Base-by-base conservation (phyloP, 2,329 filamentous ascomycete species). In the Diaporthe humulicola region DNA sequence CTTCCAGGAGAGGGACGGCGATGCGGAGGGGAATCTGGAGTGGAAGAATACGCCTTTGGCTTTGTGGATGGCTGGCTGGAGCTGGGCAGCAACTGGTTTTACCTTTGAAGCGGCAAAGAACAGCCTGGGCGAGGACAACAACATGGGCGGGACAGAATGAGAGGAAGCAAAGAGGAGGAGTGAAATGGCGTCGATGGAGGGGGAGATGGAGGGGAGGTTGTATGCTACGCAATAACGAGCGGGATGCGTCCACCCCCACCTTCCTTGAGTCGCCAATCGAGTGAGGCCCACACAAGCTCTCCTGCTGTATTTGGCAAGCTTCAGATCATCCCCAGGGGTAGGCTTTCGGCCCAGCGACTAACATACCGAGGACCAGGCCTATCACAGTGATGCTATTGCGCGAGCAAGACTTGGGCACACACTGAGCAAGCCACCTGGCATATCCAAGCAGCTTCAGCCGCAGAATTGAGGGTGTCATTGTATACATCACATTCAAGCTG, bases 271-370 rank as follows among this genome's bases (percentile, higher is more conserved):
- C 70, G 54, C 71, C 61, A 60, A 67, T 60, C 30, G 50, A 73
- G 61, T 33, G 40, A n/a, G 48, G 50, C 74, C 71, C 70, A 72
- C 70, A 72, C 57, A 56, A 72, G 70, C 70, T 74, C 64, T 75
- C 74, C 71, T 74, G 73, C 71, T 69, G 69, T 56, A 74, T 75
- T 36, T 54, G 71, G 71, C 54, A 72, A 64, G 45, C 45, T 42
- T 33, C 50, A 45, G 67, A 22, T 4, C 25, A 48, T 60, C 70
- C 14, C 56, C 42, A 19, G 42, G 28, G 60, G 33, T n/a, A 17
- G 33, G 56, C 33, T 61, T 9, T 28, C 50, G 22, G 40, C 30
- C 14, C 33, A 58, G 60, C 22, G 40, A 48, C 61, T 25, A 25
- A 48, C 30, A 52, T 48, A 28, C 64, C 45, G 22, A 54, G 33